phyloP scores from a whole-genome alignment of 2,329 filamentous ascomycete genomes.

The Aspergillus chevalieri region DNA sequence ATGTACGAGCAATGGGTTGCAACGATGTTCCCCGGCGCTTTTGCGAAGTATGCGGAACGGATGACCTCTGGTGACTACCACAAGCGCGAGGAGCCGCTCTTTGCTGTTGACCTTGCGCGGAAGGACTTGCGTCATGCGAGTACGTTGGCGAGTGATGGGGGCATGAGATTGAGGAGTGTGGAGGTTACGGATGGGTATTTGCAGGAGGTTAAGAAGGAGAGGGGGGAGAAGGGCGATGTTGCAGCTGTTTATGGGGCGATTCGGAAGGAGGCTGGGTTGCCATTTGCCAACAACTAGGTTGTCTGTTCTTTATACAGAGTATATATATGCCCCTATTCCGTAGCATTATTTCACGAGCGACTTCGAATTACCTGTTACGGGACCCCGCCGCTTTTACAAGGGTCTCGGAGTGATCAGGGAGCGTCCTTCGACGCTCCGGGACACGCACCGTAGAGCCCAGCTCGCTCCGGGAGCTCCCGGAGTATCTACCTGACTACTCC shows the following conservation, averaged over 20 bases:
- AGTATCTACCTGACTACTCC: too few relatives aligned
- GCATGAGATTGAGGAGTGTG: constrained; percentile 57
- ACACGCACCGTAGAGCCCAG: too few relatives aligned
- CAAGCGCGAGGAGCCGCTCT: constrained; percentile 68
- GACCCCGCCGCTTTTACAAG: too few relatives aligned
- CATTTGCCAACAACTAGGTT: constrained; percentile 58
- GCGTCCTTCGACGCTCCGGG: too few relatives aligned
- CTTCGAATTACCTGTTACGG: too few relatives aligned
- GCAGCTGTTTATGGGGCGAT: constrained; percentile 76
- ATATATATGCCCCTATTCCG: too few relatives aligned
- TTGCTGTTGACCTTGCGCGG: constrained; percentile 71
- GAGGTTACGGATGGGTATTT: constrained; percentile 66
- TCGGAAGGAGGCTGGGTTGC: constrained; percentile 65
- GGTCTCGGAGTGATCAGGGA: too few relatives aligned
- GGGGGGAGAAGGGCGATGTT: constrained; percentile 68
- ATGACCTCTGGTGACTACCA: constrained; percentile 74
- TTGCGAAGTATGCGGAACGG: constrained; percentile 66
- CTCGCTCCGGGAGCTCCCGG: too few relatives aligned
- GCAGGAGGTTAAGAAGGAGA: constrained; percentile 60
- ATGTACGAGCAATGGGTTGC: constrained; percentile 67
- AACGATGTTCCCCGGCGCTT: constrained; percentile 67
- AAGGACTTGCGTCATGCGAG: constrained; percentile 77
- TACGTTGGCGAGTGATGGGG: constrained; percentile 57
- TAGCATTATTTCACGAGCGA: too few relatives aligned
- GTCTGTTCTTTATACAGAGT: too few relatives aligned